Base-by-base conservation (phyloP, 495 filamentous ascomycete genomes). In the Articulospora tetracladia region DNA sequence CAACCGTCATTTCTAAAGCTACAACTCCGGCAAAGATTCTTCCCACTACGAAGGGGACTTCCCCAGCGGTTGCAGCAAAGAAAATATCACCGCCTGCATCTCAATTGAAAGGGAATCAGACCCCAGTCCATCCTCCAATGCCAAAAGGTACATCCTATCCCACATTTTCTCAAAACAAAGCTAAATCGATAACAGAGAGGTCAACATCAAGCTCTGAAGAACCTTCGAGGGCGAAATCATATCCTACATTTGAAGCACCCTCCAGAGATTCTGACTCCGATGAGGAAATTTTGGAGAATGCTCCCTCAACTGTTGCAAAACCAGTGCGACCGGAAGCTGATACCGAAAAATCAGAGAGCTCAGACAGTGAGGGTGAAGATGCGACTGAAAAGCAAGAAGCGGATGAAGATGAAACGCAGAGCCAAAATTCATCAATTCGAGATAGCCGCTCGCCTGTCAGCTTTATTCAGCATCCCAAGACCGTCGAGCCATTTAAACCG, bases 381-480 rank as follows among this genome's bases (percentile, higher is more conserved):
- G 36, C 27, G 48, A 20, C 4, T 8, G 53, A 39, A 15, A 57
- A 60, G 34, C 44, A 30, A 28, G 57, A 64, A 24, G 50, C 26
- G 17, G 51, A 61, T 2, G 58, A 55, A 19, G 36, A 53, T 11
- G 60, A 58, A 25, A 55, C 41, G 15, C 36, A 58, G 25, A 64
- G 59, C 25, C 58, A 53, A 7, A 52, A 58, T 17, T 60, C 55
- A 17, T 62, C 62, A 24, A 55, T 19, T 3, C 58, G 58, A 6
- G 62, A 64, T 19, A 68, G 62, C 41, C 61, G 66, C 17, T 68
- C 66, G 32, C 66, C 66, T 39, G 49, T 65, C n/a, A 46, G 57
- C 24, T 62, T 65, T 57, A 60, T 49, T 48, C 55, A 59, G 47
- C 58, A 67, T 13, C 15, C 26, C 17, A 23, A 41, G 30, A 26